Evolutionary conservation across 768 basidiomycete genomes (phyloP).

Genomic region (Paxillus ammoniavirescens): DNA sequence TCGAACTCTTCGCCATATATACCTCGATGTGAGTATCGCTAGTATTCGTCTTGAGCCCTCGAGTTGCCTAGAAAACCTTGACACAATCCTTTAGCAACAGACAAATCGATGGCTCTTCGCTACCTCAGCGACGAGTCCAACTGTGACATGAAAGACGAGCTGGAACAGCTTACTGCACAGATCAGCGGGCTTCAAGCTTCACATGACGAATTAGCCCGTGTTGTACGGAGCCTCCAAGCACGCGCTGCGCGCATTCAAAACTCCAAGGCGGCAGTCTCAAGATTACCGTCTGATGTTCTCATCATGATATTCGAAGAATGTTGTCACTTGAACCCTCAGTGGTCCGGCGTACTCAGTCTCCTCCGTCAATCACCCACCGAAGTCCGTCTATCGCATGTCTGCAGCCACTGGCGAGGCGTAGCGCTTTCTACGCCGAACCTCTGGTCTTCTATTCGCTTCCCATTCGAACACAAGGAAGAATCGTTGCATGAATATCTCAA

Average conservation of each 20-base stretch:
- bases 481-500: conserved; percentile 31
- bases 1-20: conserved; percentile 18
- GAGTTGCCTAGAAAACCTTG: not conserved
- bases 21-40: conserved; percentile 19
- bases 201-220: conserved; percentile 26
- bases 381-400: conserved; percentile 34
- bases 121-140: conserved; percentile 21
- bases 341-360: conserved; percentile 30
- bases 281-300: conserved; percentile 31
- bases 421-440: conserved; percentile 33
- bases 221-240: conserved; percentile 26
- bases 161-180: conserved; percentile 25
- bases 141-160: conserved; percentile 16
- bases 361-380: conserved; percentile 34
- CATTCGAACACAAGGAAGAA: conserved; percentile 28
- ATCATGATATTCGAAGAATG: conserved; percentile 32
- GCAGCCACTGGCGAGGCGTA: conserved; percentile 33
- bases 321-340: conserved; percentile 30
- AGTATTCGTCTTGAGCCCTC: not conserved
- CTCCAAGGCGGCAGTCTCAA: conserved; percentile 26
- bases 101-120: conserved; percentile 20
- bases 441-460: conserved; percentile 35
- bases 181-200: conserved; percentile 28
- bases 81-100: conserved; percentile 4
- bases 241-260: conserved; percentile 33